These are phyloP conservation scores for Eucalyptus tenuipes DNA, from an alignment of 345 rosid species.

Conservation along the genomic window DNA sequence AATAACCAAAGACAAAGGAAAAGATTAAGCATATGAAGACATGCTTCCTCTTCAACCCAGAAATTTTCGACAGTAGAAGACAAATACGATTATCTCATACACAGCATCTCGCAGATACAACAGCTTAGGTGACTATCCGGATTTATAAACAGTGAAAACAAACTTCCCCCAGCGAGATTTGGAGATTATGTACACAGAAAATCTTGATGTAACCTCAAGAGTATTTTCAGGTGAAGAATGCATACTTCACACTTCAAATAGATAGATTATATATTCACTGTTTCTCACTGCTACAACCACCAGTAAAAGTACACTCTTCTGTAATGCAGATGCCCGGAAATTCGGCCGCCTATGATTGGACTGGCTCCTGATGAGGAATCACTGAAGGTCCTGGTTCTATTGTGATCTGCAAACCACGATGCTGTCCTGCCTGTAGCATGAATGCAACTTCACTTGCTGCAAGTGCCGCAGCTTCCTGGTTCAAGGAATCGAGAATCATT, in stretches of 20 bases:
- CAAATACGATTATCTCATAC: background rate
- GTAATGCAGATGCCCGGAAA: background rate
- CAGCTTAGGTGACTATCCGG: background rate
- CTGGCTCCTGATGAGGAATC: conserved; percentile 33
- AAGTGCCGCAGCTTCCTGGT: conserved; percentile 85
- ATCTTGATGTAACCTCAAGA: background rate
- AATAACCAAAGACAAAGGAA: background rate
- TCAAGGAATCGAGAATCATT: background rate
- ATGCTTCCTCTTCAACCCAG: background rate
- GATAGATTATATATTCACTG: background rate
- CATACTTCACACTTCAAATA: background rate
- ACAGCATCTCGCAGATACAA: background rate
- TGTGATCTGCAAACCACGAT: conserved; percentile 57
- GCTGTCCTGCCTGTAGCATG: conserved; percentile 78
- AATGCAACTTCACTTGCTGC: conserved; percentile 90
- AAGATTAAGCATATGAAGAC: background rate
- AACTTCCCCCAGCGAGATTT: background rate
- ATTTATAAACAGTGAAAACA: background rate
- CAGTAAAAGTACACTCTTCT: background rate
- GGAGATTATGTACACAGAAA: background rate
- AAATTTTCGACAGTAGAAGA: background rate
- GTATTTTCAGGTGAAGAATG: background rate
- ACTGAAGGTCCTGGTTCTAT: conserved; percentile 47
- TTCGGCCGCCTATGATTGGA: background rate
- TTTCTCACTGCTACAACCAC: background rate